These are phyloP conservation scores for Thymus quinquecostatus DNA, from an alignment of 257 asterid species.

Conservation along the genomic window DNA sequence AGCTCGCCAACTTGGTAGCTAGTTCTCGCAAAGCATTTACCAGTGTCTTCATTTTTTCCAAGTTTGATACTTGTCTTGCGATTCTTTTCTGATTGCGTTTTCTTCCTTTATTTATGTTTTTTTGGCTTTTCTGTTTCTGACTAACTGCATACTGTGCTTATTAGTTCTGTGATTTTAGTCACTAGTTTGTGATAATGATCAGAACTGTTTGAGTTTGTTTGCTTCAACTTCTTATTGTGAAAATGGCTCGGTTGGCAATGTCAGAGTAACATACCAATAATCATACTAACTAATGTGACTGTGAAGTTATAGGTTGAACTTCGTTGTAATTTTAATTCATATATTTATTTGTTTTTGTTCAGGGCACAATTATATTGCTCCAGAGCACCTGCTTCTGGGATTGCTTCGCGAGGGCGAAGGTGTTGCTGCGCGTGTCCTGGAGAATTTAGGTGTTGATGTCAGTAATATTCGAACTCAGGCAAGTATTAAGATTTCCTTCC, in stretches of 20 bases:
- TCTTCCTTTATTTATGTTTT: too few species aligned
- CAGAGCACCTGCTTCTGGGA: conserved; percentile 94
- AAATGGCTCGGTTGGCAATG: too few species aligned
- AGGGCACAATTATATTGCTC: conserved; percentile 98
- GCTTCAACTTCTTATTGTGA: not conserved
- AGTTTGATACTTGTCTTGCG: conserved; percentile 3
- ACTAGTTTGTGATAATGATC: conserved; percentile 9
- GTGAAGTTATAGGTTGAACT: conserved; percentile 12
- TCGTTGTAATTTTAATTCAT: not conserved
- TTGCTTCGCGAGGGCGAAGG: conserved; percentile 98
- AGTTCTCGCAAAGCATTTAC: not conserved
- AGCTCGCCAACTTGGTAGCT: conserved; percentile 97
- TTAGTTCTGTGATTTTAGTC: conserved; percentile 12
- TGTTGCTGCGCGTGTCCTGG: conserved; percentile 94
- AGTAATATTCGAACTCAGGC: conserved; percentile 87
- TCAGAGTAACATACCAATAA: too few species aligned
- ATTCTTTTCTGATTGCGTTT: too few species aligned
- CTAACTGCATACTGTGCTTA: not conserved
- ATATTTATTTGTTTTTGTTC: conserved; percentile 24
- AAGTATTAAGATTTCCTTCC: conserved; percentile 32
- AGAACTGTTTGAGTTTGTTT: not conserved
- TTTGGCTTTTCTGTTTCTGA: too few species aligned
- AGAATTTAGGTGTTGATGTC: conserved; percentile 89
- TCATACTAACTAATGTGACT: not conserved
- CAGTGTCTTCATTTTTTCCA: not conserved